These are phyloP conservation scores for Aquilaria malaccensis DNA, from an alignment of 345 rosid genomes.

Conservation along the genomic window DNA sequence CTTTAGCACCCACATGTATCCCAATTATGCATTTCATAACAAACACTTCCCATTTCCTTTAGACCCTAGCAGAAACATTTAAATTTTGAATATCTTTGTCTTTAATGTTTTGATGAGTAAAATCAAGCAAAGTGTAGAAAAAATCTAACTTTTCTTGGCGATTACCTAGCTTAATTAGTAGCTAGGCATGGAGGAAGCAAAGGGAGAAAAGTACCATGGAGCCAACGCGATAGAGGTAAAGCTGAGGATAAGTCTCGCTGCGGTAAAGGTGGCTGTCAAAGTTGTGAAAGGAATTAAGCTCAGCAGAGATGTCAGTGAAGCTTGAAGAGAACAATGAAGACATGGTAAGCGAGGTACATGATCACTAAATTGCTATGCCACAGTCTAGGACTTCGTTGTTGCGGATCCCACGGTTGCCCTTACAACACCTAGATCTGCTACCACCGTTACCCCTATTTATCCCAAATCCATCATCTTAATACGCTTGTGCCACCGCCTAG, in stretches of 20 bases:
- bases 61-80: conserved; percentile 32
- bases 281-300: conserved; percentile 79
- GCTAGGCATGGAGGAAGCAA: conserved; percentile 71
- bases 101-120: conserved; percentile 38
- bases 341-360: conserved; percentile 72
- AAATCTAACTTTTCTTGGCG: conserved; percentile 72
- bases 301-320: conserved; percentile 59
- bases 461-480: too few species aligned
- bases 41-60: conserved; percentile 65
- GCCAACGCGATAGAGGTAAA: conserved; percentile 60
- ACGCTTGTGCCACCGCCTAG: too few species aligned
- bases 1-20: conserved; percentile 65
- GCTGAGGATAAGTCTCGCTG: conserved; percentile 67
- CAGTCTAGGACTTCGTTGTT: too few species aligned
- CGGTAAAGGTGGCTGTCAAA: conserved; percentile 57
- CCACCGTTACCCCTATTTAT: too few species aligned
- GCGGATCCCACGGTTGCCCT: too few species aligned
- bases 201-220: conserved; percentile 91
- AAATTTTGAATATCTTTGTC: conserved; percentile 20
- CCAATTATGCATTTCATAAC: conserved; percentile 63
- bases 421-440: too few species aligned
- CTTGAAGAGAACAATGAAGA: conserved; percentile 77
- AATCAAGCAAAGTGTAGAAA: conserved; percentile 57
- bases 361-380: conserved; percentile 13
- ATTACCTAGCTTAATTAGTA: conserved; percentile 54